A percentile compares a stretch with the other conserved stretches of the same genome.
phyloP scores from a whole-genome alignment of 441 rosid species.

The Eugenia klotzschiana region DNA sequence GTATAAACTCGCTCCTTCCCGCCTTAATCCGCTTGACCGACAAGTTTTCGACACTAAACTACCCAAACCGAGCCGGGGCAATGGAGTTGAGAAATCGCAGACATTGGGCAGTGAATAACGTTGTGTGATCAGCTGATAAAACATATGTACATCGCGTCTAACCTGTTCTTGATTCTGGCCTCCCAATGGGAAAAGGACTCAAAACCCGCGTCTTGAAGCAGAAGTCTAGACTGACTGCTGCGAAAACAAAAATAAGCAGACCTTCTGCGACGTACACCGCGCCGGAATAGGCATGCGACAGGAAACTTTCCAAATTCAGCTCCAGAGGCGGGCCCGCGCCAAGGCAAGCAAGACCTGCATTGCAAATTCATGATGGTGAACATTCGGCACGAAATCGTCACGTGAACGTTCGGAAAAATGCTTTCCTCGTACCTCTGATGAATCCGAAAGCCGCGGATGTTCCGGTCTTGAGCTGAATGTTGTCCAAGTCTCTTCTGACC shows the following conservation, averaged over 20 bases:
- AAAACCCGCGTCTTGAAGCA: conserved; percentile 50
- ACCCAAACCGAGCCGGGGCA: not conserved
- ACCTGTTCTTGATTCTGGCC: conserved; percentile 3
- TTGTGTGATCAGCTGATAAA: not conserved
- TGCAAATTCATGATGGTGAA: not conserved
- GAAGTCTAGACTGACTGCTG: conserved; percentile 57
- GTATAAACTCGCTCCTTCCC: not conserved
- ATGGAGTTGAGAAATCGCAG: not conserved
- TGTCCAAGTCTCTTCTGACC: conserved; percentile 65
- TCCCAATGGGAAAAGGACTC: conserved; percentile 48
- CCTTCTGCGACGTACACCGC: conserved; percentile 47
- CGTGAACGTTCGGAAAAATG: not conserved
- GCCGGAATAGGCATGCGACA: conserved; percentile 42
- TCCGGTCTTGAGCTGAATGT: conserved; percentile 65
- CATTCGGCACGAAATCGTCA: not conserved
- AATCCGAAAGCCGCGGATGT: conserved; percentile 69
- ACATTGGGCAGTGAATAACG: not conserved
- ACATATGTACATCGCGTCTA: not conserved
- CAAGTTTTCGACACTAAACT: not conserved
- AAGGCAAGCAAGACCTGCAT: conserved; percentile 45
- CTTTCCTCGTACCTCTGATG: conserved; percentile 43
- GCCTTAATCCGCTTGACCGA: not conserved
- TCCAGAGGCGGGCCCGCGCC: conserved; percentile 53
- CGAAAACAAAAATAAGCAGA: conserved; percentile 52
- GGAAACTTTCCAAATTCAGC: conserved; percentile 38